Evolutionary conservation across 805 yeast genomes (phyloP).

Genomic region (Blastobotrys peoriensis): DNA sequence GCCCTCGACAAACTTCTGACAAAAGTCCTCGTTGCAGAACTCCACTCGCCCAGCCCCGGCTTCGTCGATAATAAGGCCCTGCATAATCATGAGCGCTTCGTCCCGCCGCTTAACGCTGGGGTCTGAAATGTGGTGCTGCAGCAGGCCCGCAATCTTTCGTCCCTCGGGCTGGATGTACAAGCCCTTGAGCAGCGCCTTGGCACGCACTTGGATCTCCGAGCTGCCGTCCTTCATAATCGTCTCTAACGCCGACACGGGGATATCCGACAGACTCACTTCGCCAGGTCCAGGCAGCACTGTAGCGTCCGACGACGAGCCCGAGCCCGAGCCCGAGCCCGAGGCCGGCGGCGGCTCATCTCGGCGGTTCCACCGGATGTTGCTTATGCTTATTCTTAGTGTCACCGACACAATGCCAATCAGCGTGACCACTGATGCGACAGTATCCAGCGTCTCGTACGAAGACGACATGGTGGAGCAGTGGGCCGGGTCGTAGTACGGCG

Average conservation of each 20-base stretch:
- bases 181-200: constrained; percentile 6
- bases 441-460: no score
- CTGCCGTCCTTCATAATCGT: constrained; percentile 13
- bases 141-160: constrained; percentile 6
- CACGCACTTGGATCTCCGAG: constrained; percentile 7
- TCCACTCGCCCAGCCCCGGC: background rate
- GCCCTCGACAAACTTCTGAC: constrained; percentile 2
- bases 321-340: background rate
- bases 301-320: background rate
- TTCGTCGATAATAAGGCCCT: constrained; percentile 4
- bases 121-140: constrained; percentile 5
- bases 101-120: constrained; percentile 1
- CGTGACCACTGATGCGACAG: background rate
- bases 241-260: constrained; percentile 15
- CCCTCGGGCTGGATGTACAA: constrained; percentile 2
- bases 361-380: constrained; percentile 1
- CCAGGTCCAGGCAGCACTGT: background rate
- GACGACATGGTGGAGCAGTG: no score
- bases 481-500: no score
- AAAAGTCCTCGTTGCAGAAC: background rate
- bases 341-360: background rate
- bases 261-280: background rate
- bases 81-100: constrained; percentile 5
- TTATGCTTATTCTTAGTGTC: background rate
- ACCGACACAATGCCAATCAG: constrained; percentile 1